A percentile compares a stretch with the other conserved stretches of the same genome.
phyloP scores from a whole-genome alignment of 1,284 basidiomycete species.

The Apiotrichum gracile region DNA sequence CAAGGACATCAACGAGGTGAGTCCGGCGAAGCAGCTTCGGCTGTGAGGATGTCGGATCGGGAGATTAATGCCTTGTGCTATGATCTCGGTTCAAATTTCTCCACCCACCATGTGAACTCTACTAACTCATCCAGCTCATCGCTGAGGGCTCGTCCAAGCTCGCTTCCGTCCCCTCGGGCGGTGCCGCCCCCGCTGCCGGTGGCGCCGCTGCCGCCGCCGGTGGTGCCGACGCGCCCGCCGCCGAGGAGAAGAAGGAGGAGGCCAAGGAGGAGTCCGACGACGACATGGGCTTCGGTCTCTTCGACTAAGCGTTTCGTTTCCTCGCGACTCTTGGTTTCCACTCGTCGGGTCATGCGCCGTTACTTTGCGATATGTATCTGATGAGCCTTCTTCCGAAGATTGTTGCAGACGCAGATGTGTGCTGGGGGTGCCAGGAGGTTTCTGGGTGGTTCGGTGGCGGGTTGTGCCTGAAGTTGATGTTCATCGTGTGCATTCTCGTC shows the following conservation, averaged over 20 bases:
- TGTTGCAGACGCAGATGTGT: not conserved
- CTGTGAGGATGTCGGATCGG: no score
- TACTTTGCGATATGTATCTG: constrained; percentile 1
- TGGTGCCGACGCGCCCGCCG: constrained; percentile 59
- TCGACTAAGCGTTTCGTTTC: constrained; percentile 61
- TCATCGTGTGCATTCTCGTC: no score
- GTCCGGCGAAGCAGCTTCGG: no score
- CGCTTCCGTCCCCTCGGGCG: constrained; percentile 66
- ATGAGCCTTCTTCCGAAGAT: constrained; percentile 1
- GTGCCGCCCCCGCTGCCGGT: constrained; percentile 40
- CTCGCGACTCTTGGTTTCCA: not conserved
- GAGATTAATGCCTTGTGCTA: not conserved
- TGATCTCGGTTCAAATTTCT: not conserved
- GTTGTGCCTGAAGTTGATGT: no score
- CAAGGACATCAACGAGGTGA: constrained; percentile 79
- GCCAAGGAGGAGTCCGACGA: constrained; percentile 48
- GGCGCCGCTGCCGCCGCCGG: constrained; percentile 50
- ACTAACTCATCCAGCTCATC: constrained; percentile 61
- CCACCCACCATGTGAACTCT: not conserved
- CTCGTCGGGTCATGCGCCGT: not conserved
- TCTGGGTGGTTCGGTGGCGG: no score
- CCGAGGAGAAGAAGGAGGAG: constrained; percentile 63
- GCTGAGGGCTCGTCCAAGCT: constrained; percentile 88
- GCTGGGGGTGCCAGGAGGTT: no score
- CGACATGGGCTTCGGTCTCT: constrained; percentile 74